A percentile compares a stretch with the other conserved stretches of the same genome.
Evolutionary conservation across 495 filamentous ascomycete species (phyloP).

Genomic region (Cladorrhinum samala): DNA sequence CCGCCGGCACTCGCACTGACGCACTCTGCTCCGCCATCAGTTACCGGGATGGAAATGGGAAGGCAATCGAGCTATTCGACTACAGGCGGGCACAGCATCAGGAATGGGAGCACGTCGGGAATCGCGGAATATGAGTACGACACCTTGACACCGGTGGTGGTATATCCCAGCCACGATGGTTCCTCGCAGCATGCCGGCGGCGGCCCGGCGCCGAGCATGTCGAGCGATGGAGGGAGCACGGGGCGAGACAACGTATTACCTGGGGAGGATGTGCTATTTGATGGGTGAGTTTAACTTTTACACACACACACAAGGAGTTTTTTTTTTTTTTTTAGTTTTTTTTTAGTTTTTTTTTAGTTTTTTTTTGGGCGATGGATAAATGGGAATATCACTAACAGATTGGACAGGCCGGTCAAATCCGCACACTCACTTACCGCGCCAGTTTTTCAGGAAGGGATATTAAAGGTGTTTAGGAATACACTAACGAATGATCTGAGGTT

Average conservation of each 20-base stretch:
- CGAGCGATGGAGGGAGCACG: conserved; percentile 21
- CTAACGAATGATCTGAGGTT: conserved; percentile 26
- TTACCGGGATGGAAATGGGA: background rate
- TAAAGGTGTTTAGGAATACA: conserved; percentile 31
- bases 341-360: too few relatives aligned
- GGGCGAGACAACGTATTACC: conserved; percentile 32
- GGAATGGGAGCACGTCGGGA: background rate
- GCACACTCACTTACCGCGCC: conserved; percentile 20
- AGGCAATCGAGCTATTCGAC: background rate
- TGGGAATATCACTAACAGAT: too few relatives aligned
- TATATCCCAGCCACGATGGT: conserved; percentile 13
- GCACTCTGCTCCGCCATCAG: conserved; percentile 3
- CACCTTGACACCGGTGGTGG: conserved; percentile 25
- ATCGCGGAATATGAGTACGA: conserved; percentile 13
- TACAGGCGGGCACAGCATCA: background rate
- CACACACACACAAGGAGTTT: too few relatives aligned
- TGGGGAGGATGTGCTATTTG: conserved; percentile 28
- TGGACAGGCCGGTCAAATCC: conserved; percentile 26
- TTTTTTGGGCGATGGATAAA: too few relatives aligned
- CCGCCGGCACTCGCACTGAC: background rate
- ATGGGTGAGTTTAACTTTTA: conserved; percentile 18
- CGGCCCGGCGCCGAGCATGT: conserved; percentile 12
- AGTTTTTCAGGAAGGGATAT: conserved; percentile 21
- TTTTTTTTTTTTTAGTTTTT: too few relatives aligned
- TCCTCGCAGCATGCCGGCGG: too few relatives aligned